phyloP scores from a whole-genome alignment of 352 stramenopile genomes.

The Pythium graminicola region DNA sequence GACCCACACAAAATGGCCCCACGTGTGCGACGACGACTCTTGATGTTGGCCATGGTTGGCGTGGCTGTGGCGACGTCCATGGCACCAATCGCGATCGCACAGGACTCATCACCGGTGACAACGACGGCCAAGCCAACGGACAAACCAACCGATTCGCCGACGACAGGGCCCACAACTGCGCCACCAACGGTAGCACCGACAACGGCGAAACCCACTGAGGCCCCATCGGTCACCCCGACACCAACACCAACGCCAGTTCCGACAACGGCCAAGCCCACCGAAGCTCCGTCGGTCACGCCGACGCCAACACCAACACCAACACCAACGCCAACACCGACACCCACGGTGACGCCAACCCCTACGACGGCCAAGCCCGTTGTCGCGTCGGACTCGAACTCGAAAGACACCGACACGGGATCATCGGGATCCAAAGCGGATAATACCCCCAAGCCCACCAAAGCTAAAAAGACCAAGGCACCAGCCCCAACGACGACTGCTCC shows the following conservation, averaged over 20 bases:
- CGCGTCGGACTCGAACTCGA: constrained; percentile 3
- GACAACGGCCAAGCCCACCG: background rate
- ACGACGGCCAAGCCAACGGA: constrained; percentile 9
- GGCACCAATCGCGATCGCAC: constrained; percentile 2
- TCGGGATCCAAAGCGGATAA: background rate
- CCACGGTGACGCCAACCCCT: constrained; percentile 1
- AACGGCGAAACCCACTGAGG: background rate
- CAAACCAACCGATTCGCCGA: background rate
- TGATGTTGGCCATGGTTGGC: constrained; percentile 6
- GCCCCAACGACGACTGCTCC: constrained; percentile 1
- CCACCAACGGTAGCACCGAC: background rate
- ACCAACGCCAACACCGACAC: background rate
- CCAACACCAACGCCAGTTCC: background rate
- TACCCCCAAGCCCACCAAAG: constrained; percentile 8
- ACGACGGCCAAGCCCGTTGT: background rate
- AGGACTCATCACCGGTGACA: constrained; percentile 1
- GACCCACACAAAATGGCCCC: background rate
- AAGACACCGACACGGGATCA: background rate
- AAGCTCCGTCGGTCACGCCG: background rate
- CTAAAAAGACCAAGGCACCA: constrained; percentile 13
- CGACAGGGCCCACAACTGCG: background rate
- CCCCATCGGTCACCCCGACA: background rate
- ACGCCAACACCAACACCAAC: background rate
- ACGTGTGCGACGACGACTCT: constrained; percentile 1
- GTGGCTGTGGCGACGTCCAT: constrained; percentile 2